Evolutionary conservation across 179 eudicot genomes (phyloP), one percentile per base, ranked within the genome.

Genomic region (Camellia oleifera): DNA sequence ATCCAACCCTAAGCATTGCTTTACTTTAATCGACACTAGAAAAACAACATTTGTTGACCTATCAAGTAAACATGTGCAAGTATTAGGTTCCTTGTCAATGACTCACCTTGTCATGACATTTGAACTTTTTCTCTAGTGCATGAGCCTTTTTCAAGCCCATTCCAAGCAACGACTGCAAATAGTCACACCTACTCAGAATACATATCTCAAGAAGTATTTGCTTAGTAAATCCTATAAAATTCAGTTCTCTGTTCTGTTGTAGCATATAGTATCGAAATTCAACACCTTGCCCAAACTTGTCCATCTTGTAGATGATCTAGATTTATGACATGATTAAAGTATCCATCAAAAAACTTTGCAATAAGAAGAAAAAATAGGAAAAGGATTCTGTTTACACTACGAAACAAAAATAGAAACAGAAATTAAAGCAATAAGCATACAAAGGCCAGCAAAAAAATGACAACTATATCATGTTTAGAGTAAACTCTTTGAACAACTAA

Each of bases 241-340:
- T 89, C 60, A 92, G 86, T 60, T 94, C 98, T 85, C 81, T 93
- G 88, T 97, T 94, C 52, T 85, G 87, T 71, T 90, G 93, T 72
- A 97, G 88, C 86, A 5, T 89, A 70, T 88, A 74, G 53, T 83
- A 82, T 79, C 67, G 92, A 82, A 92, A 97, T 79, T 97, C 99
- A 82, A 92, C 91, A 75, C 97, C 97, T 85, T 97, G 93, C 63
- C 98, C 99, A 81, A 86, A 94, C 83, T 97, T 94, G 89, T 97
- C 98, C 99, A 97, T 94, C 88, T 97, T 97, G 97, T 90, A 97
- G 81, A 97, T 92, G 62, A 94, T 90, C 99, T 97, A 89, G 18
- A 85, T 74, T 72, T 32, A 66, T 56, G 52, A 69, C 42, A 74
- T 20, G 46, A 68, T 74, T 23, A 77, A 66, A 26, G 17, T 32